Evolutionary conservation across 148 eudicot species (phyloP).

Genomic region (Hydrangea macrophylla): DNA sequence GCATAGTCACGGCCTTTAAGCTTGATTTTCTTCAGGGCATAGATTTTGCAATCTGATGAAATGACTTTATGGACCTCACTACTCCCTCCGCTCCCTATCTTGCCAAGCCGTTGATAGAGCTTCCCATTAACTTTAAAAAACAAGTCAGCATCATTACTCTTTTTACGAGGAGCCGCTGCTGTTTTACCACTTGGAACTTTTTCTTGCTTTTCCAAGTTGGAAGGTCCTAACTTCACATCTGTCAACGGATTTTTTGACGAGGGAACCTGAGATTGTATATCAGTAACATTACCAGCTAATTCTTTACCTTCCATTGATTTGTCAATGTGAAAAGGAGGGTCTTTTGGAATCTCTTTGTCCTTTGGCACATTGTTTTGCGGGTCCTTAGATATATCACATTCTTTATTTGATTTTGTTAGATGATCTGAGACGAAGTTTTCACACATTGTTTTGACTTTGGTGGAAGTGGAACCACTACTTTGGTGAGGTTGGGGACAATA

Average conservation of each 20-base stretch:
- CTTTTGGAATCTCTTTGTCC: conserved; percentile 28
- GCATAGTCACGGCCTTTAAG: conserved; percentile 98
- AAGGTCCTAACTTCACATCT: conserved; percentile 48
- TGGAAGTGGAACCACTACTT: conserved; percentile 28
- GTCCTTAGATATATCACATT: conserved; percentile 21
- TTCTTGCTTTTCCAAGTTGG: conserved; percentile 58
- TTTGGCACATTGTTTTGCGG: conserved; percentile 20
- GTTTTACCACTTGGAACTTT: conserved; percentile 40
- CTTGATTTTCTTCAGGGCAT: conserved; percentile 92
- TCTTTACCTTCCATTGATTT: conserved; percentile 33
- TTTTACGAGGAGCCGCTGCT: conserved; percentile 51
- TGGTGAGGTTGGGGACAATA: conserved; percentile 45
- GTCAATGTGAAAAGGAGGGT: conserved; percentile 28
- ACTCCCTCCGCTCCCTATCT: conserved; percentile 99
- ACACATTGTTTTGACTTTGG: conserved; percentile 22
- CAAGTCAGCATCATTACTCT: conserved; percentile 71
- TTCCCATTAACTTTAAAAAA: conserved; percentile 96
- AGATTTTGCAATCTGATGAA: conserved; percentile 83
- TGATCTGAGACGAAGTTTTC: conserved; percentile 11
- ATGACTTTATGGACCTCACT: conserved; percentile 99
- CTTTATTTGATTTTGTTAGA: too few relatives aligned
- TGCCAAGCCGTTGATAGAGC: conserved; percentile 96
- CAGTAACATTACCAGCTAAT: conserved; percentile 23
- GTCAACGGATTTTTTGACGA: conserved; percentile 30
- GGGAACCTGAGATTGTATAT: conserved; percentile 35